These are phyloP conservation scores for Camellia oleifera DNA, from an alignment of 179 eudicot species.

Conservation along the genomic window DNA sequence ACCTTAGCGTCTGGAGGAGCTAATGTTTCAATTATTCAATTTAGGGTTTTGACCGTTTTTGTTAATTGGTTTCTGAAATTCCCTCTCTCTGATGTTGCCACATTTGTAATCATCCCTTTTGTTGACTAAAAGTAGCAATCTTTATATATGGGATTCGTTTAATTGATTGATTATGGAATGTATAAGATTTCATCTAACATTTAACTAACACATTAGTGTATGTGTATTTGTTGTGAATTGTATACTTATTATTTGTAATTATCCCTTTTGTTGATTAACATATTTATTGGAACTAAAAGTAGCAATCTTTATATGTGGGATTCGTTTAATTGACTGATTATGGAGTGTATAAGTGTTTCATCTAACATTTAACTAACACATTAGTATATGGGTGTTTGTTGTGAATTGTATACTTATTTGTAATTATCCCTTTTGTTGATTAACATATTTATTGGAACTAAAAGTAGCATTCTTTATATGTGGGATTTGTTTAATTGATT, in stretches of 20 bases:
- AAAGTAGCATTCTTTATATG: too few species aligned
- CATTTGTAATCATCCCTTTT: not conserved
- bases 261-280: too few species aligned
- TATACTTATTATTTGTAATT: not conserved
- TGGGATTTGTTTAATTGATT: not conserved
- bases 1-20: not conserved
- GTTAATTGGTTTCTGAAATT: not conserved
- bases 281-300: too few species aligned
- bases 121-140: not conserved
- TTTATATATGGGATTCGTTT: not conserved
- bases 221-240: not conserved
- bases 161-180: not conserved
- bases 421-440: too few species aligned
- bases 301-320: too few species aligned
- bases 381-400: not conserved
- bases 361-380: not conserved
- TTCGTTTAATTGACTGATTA: not conserved
- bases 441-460: too few species aligned
- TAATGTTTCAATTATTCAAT: not conserved
- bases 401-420: not conserved
- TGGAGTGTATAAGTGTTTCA: not conserved
- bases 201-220: not conserved
- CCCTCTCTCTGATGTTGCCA: not conserved
- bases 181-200: not conserved
- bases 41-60: not conserved